These are phyloP conservation scores for Arctostaphylos glauca DNA, from an alignment of 148 eudicot species.

Conservation along the genomic window DNA sequence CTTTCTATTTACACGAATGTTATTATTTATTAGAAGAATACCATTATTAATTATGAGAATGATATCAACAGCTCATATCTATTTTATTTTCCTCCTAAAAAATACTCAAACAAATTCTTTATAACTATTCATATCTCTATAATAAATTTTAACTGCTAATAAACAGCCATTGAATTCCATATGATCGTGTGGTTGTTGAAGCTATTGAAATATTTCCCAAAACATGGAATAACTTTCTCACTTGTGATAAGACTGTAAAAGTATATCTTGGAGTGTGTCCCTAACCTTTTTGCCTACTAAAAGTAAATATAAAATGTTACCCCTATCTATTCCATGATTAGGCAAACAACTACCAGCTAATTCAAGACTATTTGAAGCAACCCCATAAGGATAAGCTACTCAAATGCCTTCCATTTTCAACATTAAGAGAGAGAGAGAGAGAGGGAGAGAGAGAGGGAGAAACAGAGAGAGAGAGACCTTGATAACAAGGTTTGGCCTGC, in stretches of 20 bases:
- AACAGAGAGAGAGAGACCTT: background rate
- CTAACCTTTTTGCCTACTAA: background rate
- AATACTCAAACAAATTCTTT: too few species aligned
- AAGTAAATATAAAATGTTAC: background rate
- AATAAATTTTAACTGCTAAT: too few species aligned
- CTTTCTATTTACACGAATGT: too few species aligned
- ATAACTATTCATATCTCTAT: too few species aligned
- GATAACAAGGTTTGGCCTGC: background rate
- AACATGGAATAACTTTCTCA: too few species aligned
- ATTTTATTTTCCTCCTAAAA: too few species aligned
- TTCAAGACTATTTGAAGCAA: background rate
- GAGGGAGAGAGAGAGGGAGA: conserved; percentile 16
- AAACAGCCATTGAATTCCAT: too few species aligned
- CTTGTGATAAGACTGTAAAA: background rate
- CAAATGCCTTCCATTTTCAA: background rate
- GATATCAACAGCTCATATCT: too few species aligned
- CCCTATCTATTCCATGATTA: background rate
- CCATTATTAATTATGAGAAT: too few species aligned
- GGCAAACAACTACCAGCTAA: background rate
- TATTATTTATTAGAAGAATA: too few species aligned
- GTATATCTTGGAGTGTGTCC: background rate
- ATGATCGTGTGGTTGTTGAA: too few species aligned
- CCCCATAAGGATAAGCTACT: background rate
- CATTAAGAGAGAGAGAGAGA: background rate
- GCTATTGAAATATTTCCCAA: too few species aligned